Conservation (phyloP, 305 asterid species). For the Vinca major region DNA sequence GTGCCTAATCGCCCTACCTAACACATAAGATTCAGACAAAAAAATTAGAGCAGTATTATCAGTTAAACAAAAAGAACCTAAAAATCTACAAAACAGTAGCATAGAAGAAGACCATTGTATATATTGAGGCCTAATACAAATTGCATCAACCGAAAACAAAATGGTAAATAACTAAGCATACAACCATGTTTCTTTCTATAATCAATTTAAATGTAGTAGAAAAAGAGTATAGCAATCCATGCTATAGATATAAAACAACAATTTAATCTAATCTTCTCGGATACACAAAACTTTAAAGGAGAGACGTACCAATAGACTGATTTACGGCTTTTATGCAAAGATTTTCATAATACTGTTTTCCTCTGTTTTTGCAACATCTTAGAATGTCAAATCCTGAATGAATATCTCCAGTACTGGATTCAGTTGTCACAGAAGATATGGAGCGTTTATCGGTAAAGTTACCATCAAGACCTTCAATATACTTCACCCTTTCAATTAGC, state of each 20-base stretch:
- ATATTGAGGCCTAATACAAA: background rate
- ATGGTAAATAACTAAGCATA: background rate
- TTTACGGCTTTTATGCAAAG: slow-evolving; percentile 98
- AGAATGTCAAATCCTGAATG: slow-evolving; percentile 60
- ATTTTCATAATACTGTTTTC: slow-evolving; percentile 87
- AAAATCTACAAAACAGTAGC: background rate
- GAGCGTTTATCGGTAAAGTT: slow-evolving; percentile 21
- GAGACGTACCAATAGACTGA: slow-evolving; percentile 77
- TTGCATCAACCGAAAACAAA: background rate
- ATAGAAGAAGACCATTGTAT: background rate
- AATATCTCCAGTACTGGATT: slow-evolving; percentile 35
- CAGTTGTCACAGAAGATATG: slow-evolving; percentile 19
- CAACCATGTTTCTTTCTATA: background rate
- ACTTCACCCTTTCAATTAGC: slow-evolving; percentile 87
- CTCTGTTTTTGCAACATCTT: slow-evolving; percentile 70
- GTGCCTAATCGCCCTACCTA: slow-evolving; percentile 96
- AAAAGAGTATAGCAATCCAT: background rate
- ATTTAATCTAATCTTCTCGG: background rate
- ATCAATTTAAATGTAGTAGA: background rate
- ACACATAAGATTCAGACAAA: slow-evolving; percentile 2
- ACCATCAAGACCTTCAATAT: slow-evolving; percentile 61
- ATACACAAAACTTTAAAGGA: background rate
- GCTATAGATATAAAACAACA: background rate
- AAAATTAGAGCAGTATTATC: background rate
- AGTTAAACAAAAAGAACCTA: background rate